Percentiles rank a stretch among this genome's conserved stretches.
phyloP scores from a whole-genome alignment of 129 eudicot species.

The Pittosporum tobira region DNA sequence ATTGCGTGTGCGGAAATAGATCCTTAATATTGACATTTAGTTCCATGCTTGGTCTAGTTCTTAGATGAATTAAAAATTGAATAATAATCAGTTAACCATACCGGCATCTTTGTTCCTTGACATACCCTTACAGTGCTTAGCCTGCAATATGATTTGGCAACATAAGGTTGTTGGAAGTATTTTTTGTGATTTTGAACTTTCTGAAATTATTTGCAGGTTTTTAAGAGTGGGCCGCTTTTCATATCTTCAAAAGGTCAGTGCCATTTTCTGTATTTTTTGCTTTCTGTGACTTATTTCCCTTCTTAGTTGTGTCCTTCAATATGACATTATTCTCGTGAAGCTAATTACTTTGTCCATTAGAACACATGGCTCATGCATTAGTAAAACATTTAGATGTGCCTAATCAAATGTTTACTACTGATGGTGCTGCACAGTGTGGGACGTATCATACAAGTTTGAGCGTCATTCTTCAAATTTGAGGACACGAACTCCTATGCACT shows the following conservation, averaged over 20 bases:
- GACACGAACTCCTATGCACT: too few species aligned
- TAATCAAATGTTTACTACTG: neutral
- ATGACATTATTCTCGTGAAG: neutral
- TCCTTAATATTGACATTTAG: neutral
- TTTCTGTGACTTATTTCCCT: neutral
- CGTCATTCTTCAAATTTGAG: too few species aligned
- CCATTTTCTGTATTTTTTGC: slow-evolving; percentile 1
- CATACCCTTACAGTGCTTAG: neutral
- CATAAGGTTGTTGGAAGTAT: neutral
- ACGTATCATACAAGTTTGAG: too few species aligned
- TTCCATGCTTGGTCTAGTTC: neutral
- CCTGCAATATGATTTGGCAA: neutral
- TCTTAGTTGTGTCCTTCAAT: neutral
- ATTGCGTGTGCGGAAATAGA: too few species aligned
- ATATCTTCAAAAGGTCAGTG: slow-evolving; percentile 89
- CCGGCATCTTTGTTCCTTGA: neutral
- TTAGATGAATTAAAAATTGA: neutral
- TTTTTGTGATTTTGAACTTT: slow-evolving; percentile 5
- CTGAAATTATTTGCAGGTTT: slow-evolving; percentile 45
- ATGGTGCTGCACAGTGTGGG: too few species aligned
- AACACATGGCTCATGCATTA: neutral
- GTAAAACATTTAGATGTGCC: neutral
- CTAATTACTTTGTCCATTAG: neutral
- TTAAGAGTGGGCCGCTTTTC: slow-evolving; percentile 90
- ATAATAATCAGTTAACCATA: neutral